phyloP scores from a whole-genome alignment of 2,329 filamentous ascomycete genomes.

The Drechmeria coniospora region DNA sequence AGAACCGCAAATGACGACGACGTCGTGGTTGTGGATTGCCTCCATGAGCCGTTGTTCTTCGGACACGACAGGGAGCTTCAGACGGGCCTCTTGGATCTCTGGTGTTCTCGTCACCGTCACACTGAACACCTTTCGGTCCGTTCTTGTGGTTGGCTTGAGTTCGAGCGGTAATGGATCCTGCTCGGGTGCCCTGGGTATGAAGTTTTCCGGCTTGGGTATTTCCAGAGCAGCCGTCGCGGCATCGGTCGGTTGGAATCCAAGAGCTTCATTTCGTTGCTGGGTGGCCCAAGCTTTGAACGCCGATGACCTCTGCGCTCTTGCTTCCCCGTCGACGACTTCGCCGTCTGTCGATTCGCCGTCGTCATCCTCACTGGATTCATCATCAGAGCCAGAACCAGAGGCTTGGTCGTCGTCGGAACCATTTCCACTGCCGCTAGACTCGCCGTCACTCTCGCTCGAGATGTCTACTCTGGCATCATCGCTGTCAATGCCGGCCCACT shows the following conservation, averaged over 20 bases:
- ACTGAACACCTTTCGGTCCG: conserved; percentile 57
- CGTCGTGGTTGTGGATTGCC: conserved; percentile 79
- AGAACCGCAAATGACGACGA: conserved; percentile 82
- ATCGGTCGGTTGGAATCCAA: conserved; percentile 45
- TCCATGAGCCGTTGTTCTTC: conserved; percentile 99
- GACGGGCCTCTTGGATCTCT: conserved; percentile 62
- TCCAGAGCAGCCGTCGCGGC: conserved; percentile 25
- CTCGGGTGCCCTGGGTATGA: conserved; percentile 51
- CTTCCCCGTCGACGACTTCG: conserved; percentile 11
- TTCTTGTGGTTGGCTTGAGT: conserved; percentile 43
- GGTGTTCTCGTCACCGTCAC: conserved; percentile 54
- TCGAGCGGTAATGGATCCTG: conserved; percentile 56
- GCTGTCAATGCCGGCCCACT: conserved; percentile 49
- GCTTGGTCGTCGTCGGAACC: too few species aligned
- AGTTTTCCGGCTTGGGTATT: conserved; percentile 44
- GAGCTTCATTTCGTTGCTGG: conserved; percentile 67
- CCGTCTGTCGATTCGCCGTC: conserved; percentile 16
- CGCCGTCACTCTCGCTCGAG: too few species aligned
- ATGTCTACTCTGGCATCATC: too few species aligned
- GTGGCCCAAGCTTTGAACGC: conserved; percentile 93
- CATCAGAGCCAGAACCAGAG: too few species aligned
- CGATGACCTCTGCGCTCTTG: conserved; percentile 24
- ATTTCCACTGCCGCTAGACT: too few species aligned
- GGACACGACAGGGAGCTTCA: conserved; percentile 76
- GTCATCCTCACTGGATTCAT: conserved; percentile 10